phyloP scores from a whole-genome alignment of 2,329 filamentous ascomycete species.

The Rhynchosporium secalis region DNA sequence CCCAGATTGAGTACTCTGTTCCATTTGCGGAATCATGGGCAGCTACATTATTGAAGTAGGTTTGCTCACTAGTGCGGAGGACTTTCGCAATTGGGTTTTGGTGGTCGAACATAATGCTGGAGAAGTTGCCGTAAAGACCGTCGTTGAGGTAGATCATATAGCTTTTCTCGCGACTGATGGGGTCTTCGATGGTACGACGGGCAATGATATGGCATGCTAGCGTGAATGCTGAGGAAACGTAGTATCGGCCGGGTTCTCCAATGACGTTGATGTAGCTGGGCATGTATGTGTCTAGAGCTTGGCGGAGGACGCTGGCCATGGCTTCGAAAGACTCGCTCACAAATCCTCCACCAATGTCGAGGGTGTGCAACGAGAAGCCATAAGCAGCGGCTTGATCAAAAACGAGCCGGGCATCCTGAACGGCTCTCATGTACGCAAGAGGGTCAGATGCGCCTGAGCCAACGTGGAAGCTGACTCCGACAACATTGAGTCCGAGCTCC shows the following conservation, averaged over 20 bases:
- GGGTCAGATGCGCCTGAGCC: slow-evolving; percentile 95
- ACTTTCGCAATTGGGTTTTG: slow-evolving; percentile 87
- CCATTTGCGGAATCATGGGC: slow-evolving; percentile 52
- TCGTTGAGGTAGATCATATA: slow-evolving; percentile 99
- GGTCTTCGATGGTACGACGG: slow-evolving; percentile 80
- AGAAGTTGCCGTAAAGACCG: slow-evolving; percentile 97
- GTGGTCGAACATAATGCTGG: slow-evolving; percentile 98
- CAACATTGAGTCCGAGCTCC: slow-evolving; percentile 82
- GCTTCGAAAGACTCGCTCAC: slow-evolving; percentile 85
- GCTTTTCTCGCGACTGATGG: slow-evolving; percentile 62
- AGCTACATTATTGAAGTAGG: slow-evolving; percentile 57
- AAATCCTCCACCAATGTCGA: slow-evolving; percentile 95
- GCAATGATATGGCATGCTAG: slow-evolving; percentile 96
- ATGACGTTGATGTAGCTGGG: slow-evolving; percentile 78
- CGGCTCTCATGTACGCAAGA: slow-evolving; percentile 85
- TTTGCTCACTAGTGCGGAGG: slow-evolving; percentile 61
- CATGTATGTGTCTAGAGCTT: slow-evolving; percentile 85
- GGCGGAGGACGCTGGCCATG: slow-evolving; percentile 79
- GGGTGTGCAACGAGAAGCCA: slow-evolving; percentile 79
- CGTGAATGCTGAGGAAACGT: slow-evolving; percentile 89
- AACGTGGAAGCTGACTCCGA: slow-evolving; percentile 97
- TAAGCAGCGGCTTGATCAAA: slow-evolving; percentile 80
- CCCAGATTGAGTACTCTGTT: slow-evolving; percentile 94
- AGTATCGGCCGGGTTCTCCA: slow-evolving; percentile 94
- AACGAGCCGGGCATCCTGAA: slow-evolving; percentile 82